Evolutionary conservation across 805 yeast species (phyloP).

Genomic region (Ogataea ganodermae): DNA sequence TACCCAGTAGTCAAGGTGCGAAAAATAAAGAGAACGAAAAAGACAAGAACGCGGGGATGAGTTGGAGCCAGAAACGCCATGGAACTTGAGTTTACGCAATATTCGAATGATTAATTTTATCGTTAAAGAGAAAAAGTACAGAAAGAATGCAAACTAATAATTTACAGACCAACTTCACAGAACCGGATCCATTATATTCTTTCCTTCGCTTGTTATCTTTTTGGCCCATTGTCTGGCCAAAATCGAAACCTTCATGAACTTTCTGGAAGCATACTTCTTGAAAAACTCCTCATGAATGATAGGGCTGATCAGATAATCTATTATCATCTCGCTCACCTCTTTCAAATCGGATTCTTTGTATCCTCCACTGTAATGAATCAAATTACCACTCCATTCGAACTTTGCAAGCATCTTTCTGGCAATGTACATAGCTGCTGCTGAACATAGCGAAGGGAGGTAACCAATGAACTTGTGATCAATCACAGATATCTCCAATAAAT

Average conservation of each 20-base stretch:
- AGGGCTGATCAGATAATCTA: slow-evolving; percentile 76
- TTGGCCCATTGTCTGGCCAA: slow-evolving; percentile 84
- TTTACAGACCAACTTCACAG: slow-evolving; percentile 17
- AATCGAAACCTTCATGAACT: slow-evolving; percentile 82
- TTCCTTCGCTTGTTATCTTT: slow-evolving; percentile 50
- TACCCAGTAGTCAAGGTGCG: not conserved
- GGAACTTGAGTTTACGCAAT: too few species aligned
- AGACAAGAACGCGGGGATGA: not conserved
- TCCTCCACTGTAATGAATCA: slow-evolving; percentile 91
- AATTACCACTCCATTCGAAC: slow-evolving; percentile 77
- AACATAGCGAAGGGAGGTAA: slow-evolving; percentile 70
- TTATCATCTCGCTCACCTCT: slow-evolving; percentile 71
- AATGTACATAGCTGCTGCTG: slow-evolving; percentile 88
- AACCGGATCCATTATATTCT: slow-evolving; percentile 41
- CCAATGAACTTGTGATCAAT: slow-evolving; percentile 78
- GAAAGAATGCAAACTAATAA: slow-evolving; percentile 8
- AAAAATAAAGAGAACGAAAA: not conserved
- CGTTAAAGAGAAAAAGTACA: slow-evolving; percentile 8
- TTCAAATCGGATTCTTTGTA: slow-evolving; percentile 71
- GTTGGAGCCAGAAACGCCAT: not conserved
- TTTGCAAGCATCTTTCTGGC: slow-evolving; percentile 72
- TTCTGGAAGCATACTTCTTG: slow-evolving; percentile 87
- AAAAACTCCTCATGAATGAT: slow-evolving; percentile 90
- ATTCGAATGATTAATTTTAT: slow-evolving; percentile 1
- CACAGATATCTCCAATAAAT: slow-evolving; percentile 72